phyloP scores from a whole-genome alignment of 805 yeast genomes.

The Torulaspora franciscae region DNA sequence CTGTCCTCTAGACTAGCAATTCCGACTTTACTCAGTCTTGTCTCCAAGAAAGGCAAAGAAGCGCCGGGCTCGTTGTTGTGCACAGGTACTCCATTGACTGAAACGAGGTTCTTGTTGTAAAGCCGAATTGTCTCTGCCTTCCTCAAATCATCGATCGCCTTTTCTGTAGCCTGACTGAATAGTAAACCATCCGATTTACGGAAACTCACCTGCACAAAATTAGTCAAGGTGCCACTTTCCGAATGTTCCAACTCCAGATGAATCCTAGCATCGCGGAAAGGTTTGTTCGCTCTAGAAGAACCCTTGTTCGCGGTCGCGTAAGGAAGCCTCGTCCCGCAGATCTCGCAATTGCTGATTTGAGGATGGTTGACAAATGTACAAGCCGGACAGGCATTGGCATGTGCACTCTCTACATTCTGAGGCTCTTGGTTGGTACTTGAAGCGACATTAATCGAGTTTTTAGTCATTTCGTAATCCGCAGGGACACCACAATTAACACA shows the following conservation, averaged over 20 bases:
- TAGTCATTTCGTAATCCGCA: slow-evolving; percentile 38
- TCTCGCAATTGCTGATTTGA: slow-evolving; percentile 70
- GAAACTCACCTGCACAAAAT: slow-evolving; percentile 63
- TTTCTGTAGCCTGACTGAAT: slow-evolving; percentile 46
- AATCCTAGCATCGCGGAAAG: slow-evolving; percentile 32
- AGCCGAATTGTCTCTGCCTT: slow-evolving; percentile 40
- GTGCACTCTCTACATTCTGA: neutral
- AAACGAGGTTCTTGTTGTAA: slow-evolving; percentile 32
- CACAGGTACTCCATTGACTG: slow-evolving; percentile 32
- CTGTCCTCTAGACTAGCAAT: slow-evolving; percentile 62
- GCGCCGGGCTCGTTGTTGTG: slow-evolving; percentile 4
- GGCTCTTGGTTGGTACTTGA: neutral
- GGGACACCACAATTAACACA: slow-evolving; percentile 64
- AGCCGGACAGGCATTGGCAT: slow-evolving; percentile 40
- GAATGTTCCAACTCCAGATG: slow-evolving; percentile 33
- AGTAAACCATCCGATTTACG: slow-evolving; percentile 60
- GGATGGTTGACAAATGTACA: slow-evolving; percentile 87
- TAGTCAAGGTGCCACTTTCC: slow-evolving; percentile 13
- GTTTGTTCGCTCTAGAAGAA: slow-evolving; percentile 24
- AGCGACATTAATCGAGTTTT: slow-evolving; percentile 27
- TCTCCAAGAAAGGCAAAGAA: slow-evolving; percentile 18
- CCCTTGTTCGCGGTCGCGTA: slow-evolving; percentile 16
- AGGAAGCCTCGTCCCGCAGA: slow-evolving; percentile 66
- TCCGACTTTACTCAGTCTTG: slow-evolving; percentile 47
- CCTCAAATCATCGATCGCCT: slow-evolving; percentile 43